These are phyloP conservation scores for Sclerotinia borealis DNA, from an alignment of 2,329 filamentous ascomycete species.

Conservation along the genomic window DNA sequence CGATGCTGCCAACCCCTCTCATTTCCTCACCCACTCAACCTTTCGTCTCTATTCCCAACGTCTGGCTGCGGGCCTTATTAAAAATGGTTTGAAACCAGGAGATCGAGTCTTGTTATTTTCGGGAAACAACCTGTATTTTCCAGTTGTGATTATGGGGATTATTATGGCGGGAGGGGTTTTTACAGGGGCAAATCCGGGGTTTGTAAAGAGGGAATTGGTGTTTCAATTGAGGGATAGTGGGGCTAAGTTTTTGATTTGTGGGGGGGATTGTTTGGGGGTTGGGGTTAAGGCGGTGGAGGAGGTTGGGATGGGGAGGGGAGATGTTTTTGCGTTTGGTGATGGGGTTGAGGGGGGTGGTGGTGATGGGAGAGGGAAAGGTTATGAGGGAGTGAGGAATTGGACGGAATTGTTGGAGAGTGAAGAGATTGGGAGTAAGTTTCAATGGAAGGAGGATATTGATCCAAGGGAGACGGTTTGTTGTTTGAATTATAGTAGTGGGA, in stretches of 20 bases:
- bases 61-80: conserved; percentile 60
- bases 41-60: conserved; percentile 69
- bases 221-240: conserved; percentile 70
- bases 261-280: conserved; percentile 52
- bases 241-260: conserved; percentile 61
- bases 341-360: conserved; percentile 40
- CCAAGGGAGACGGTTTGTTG: conserved; percentile 43
- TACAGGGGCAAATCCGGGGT: conserved; percentile 51
- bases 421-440: conserved; percentile 49
- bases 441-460: conserved; percentile 47
- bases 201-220: conserved; percentile 63
- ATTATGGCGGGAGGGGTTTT: conserved; percentile 48
- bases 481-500: conserved; percentile 69
- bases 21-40: conserved; percentile 56
- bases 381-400: conserved; percentile 53
- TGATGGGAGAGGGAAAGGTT: conserved; percentile 32
- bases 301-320: conserved; percentile 47
- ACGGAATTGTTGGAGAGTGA: conserved; percentile 49
- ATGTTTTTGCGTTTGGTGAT: conserved; percentile 62
- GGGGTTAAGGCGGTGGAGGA: conserved; percentile 60
- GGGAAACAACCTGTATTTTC: conserved; percentile 50
- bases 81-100: conserved; percentile 52
- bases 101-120: conserved; percentile 50
- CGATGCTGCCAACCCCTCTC: conserved; percentile 60
- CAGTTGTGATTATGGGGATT: conserved; percentile 47